Percentiles rank a stretch among this genome's conserved stretches.
Evolutionary conservation across 495 filamentous ascomycete species (phyloP).

Genomic region (Patellaria atrata): DNA sequence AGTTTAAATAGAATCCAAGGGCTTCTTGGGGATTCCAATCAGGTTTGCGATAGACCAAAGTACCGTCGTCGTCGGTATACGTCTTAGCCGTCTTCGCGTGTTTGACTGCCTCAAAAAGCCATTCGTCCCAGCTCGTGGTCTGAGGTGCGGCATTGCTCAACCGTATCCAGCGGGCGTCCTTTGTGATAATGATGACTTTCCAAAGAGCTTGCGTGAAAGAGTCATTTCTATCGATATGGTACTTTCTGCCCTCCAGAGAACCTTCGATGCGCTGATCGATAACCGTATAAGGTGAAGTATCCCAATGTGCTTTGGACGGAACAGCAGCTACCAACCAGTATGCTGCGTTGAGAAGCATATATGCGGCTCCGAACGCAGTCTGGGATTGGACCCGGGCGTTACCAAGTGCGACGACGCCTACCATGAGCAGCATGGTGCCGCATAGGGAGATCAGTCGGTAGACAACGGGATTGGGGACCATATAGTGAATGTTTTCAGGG

Average conservation of each 20-base stretch:
- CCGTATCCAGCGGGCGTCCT: conserved; percentile 26
- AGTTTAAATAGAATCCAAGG: too few relatives aligned
- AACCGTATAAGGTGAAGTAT: conserved; percentile 26
- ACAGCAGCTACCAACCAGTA: conserved; percentile 35
- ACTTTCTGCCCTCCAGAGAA: conserved; percentile 13
- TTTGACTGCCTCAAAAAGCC: conserved; percentile 25
- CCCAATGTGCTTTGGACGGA: conserved; percentile 29
- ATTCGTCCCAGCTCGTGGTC: conserved; percentile 27
- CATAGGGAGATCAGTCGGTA: conserved; percentile 31
- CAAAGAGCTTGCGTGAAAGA: conserved; percentile 32
- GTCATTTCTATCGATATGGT: conserved; percentile 9
- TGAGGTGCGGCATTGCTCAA: conserved; percentile 26
- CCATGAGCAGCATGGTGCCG: conserved; percentile 34
- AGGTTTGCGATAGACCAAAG: too few relatives aligned
- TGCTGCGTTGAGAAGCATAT: conserved; percentile 31
- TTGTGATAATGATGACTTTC: conserved; percentile 30
- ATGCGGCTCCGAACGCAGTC: conserved; percentile 29
- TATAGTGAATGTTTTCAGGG: conserved; percentile 31
- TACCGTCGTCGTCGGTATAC: too few relatives aligned
- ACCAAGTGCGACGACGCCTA: conserved; percentile 32
- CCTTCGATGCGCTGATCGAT: conserved; percentile 20
- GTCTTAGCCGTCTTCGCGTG: conserved; percentile 2
- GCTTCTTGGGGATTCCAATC: too few relatives aligned
- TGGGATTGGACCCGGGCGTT: conserved; percentile 30
- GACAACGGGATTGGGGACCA: conserved; percentile 17